Base-by-base conservation (phyloP, 495 filamentous ascomycete species). In the Lophiotrema nucula region DNA sequence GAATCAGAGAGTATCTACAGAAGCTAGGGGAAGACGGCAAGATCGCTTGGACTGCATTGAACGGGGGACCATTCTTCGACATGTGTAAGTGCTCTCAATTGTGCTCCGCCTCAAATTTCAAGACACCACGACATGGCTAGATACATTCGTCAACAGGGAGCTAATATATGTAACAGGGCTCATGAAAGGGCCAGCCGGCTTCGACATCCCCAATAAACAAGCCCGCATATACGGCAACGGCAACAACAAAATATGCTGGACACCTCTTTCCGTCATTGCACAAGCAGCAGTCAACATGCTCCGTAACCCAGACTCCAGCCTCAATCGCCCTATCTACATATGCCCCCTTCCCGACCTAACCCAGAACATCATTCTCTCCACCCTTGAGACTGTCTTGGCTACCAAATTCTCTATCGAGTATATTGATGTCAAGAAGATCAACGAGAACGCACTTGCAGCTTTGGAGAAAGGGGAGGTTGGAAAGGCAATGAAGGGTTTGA, bases 1-100 rank as follows among this genome's bases (percentile, higher is more conserved):
- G 33, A 24, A 47, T 64, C 13, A 42, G 60, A 25, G 49, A 37
- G 12, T 54, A 58, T 27, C 46, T 64, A 15, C 44, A 58, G 38
- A 44, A 45, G 44, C 24, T 57, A 3, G 48, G 35, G 4, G 25
- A 28, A 18, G 42, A 61, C 12, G 53, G 58, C 1, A 44, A 51
- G 37, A 48, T 66, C 15, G 2, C 19, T 2, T 65, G 62, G 62
- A 60, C 53, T 5, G 46, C 51, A 4, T 47, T 65, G 39, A 66
- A 66, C 26, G 63, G 63, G 1, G 58, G 58, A n/a, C 57, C 63
- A n/a, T 60, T 65, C 45, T 65, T 65, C 25, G 62, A 65, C 37
- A 56, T 65, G 56, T 65, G 62, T 64, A 37, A 48, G 61, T 60
- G n/a, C n/a, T n/a, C n/a, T n/a, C n/a, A n/a, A n/a, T n/a, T n/a